These are phyloP conservation scores for Leccinum olivaceopallidum DNA, from an alignment of 768 basidiomycete species.

Conservation along the genomic window DNA sequence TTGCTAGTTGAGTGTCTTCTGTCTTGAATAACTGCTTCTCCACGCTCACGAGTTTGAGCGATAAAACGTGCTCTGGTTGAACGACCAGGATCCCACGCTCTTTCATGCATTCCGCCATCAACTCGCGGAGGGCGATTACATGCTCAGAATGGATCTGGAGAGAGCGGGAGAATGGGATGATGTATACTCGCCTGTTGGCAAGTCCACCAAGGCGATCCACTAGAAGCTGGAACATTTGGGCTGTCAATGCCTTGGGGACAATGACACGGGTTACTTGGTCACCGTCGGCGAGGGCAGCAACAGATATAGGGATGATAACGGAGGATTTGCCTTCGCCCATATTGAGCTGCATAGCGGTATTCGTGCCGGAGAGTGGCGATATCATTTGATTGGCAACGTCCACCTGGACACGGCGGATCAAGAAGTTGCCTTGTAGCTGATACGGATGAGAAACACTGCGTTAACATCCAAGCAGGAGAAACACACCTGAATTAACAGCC, in stretches of 20 bases:
- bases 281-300: constrained; percentile 43
- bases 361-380: constrained; percentile 34
- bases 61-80: constrained; percentile 57
- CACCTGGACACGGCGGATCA: constrained; percentile 43
- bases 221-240: constrained; percentile 51
- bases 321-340: constrained; percentile 62
- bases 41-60: constrained; percentile 47
- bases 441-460: no score
- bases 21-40: constrained; percentile 31
- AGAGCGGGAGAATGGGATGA: constrained; percentile 50
- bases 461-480: neutral
- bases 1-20: no score
- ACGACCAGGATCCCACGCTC: constrained; percentile 44
- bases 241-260: constrained; percentile 46
- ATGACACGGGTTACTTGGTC: constrained; percentile 46
- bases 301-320: constrained; percentile 46
- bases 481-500: constrained; percentile 46
- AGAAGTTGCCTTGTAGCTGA: constrained; percentile 47
- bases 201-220: constrained; percentile 45
- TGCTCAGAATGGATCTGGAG: constrained; percentile 21
- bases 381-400: constrained; percentile 49
- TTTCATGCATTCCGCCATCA: constrained; percentile 41
- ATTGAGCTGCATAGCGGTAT: constrained; percentile 49
- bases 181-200: constrained; percentile 46
- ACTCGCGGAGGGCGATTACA: constrained; percentile 24